Evolutionary conservation across 495 filamentous ascomycete species (phyloP).

Genomic region (Aspergillus sclerotioniger): DNA sequence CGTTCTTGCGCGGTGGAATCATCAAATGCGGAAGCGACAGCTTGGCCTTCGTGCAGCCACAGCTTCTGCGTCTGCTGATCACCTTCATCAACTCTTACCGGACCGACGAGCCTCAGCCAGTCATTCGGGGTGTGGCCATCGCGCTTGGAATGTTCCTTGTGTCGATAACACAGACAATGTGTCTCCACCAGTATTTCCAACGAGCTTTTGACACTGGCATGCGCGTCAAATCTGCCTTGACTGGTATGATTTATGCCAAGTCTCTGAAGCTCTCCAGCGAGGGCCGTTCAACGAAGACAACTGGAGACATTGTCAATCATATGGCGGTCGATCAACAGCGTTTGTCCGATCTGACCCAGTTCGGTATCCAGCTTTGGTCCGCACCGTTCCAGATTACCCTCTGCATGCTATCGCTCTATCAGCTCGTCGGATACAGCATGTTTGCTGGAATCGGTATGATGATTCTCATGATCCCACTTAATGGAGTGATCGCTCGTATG

Average conservation of each 20-base stretch:
- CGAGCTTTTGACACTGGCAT: slow-evolving; percentile 92
- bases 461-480: slow-evolving; percentile 96
- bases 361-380: slow-evolving; percentile 90
- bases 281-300: slow-evolving; percentile 84
- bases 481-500: slow-evolving; percentile 85
- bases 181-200: slow-evolving; percentile 94
- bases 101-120: slow-evolving; percentile 63
- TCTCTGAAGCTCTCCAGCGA: slow-evolving; percentile 88
- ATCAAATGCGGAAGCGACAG: slow-evolving; percentile 86
- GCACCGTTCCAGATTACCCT: slow-evolving; percentile 95
- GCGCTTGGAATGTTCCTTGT: slow-evolving; percentile 89
- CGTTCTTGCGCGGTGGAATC: slow-evolving; percentile 73
- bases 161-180: slow-evolving; percentile 77
- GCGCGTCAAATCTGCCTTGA: slow-evolving; percentile 88
- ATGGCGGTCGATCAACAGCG: slow-evolving; percentile 98
- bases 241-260: slow-evolving; percentile 89
- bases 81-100: slow-evolving; percentile 80
- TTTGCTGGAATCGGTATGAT: slow-evolving; percentile 95
- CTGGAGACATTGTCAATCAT: slow-evolving; percentile 97
- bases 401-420: slow-evolving; percentile 94
- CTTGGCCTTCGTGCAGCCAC: slow-evolving; percentile 86
- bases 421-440: slow-evolving; percentile 90
- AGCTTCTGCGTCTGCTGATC: slow-evolving; percentile 83
- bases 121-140: slow-evolving; percentile 82
- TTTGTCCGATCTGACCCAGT: slow-evolving; percentile 92